Evolutionary conservation across 2,329 filamentous ascomycete species (phyloP).

Genomic region (Colletotrichum karsti): DNA sequence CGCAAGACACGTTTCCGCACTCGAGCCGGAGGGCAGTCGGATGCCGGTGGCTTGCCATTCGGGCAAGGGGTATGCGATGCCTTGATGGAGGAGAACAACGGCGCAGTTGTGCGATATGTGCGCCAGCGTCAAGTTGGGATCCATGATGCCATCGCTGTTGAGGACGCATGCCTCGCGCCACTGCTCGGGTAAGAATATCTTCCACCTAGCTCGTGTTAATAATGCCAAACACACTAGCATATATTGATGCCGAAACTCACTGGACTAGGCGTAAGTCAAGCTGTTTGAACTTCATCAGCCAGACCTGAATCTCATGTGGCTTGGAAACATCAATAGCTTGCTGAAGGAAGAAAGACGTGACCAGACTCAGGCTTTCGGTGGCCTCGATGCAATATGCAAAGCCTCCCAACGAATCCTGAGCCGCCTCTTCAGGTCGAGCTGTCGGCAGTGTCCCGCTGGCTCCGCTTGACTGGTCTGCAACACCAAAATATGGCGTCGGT

Average conservation of each 20-base stretch:
- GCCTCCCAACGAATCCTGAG: conserved; percentile 42
- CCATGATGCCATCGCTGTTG: conserved; percentile 48
- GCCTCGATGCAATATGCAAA: conserved; percentile 57
- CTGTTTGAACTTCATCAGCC: conserved; percentile 55
- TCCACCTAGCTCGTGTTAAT: conserved; percentile 43
- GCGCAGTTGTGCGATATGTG: conserved; percentile 53
- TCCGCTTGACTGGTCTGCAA: conserved; percentile 40
- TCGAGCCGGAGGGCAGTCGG: conserved; percentile 45
- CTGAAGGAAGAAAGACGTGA: conserved; percentile 52
- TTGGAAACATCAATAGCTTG: conserved; percentile 46
- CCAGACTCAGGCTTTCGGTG: conserved; percentile 50
- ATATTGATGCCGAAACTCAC: conserved; percentile 33
- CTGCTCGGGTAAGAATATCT: conserved; percentile 51
- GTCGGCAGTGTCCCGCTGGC: conserved; percentile 29
- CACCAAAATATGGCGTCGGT: conserved; percentile 49
- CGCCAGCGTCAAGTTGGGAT: conserved; percentile 52
- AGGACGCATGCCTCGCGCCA: conserved; percentile 50
- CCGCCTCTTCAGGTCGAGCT: conserved; percentile 32
- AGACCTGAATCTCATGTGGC: conserved; percentile 45
- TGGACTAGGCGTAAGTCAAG: conserved; percentile 51
- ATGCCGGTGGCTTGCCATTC: conserved; percentile 40
- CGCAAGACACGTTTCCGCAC: conserved; percentile 48
- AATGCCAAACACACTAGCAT: neutral
- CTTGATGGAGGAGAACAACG: conserved; percentile 50
- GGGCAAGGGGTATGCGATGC: conserved; percentile 45